A percentile compares a stretch with the other conserved stretches of the same genome.
Conservation (phyloP, 1,139 yeast species). For the Yamadazyma friedrichii region DNA sequence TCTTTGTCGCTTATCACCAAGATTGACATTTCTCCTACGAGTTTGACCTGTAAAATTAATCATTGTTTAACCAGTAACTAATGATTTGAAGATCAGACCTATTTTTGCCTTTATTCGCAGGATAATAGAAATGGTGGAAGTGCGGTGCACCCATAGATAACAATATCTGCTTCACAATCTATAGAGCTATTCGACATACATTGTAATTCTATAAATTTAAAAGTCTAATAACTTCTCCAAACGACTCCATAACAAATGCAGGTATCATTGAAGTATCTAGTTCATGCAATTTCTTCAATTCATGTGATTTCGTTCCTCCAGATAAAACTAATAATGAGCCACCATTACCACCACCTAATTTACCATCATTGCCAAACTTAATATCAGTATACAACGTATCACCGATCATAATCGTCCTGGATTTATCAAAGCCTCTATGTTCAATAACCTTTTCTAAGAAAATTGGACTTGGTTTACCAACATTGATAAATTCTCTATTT, state of each 20-base stretch:
- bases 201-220: constrained; percentile 4
- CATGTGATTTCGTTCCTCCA: constrained; percentile 34
- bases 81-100: no score
- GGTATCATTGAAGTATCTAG: constrained; percentile 26
- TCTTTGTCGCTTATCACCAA: constrained; percentile 55
- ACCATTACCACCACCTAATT: constrained; percentile 29
- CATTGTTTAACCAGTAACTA: constrained; percentile 24
- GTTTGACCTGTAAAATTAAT: constrained; percentile 67
- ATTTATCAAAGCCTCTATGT: constrained; percentile 25
- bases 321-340: constrained; percentile 36
- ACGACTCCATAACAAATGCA: constrained; percentile 27
- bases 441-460: constrained; percentile 31
- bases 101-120: constrained; percentile 2
- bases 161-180: no score
- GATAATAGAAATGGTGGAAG: neutral
- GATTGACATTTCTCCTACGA: constrained; percentile 65
- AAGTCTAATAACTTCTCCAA: constrained; percentile 26
- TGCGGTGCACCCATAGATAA: no score
- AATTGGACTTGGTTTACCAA: constrained; percentile 38
- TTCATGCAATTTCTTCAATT: constrained; percentile 20
- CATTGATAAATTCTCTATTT: constrained; percentile 31
- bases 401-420: constrained; percentile 40
- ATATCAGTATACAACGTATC: constrained; percentile 45
- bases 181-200: no score
- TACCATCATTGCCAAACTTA: constrained; percentile 43